A percentile compares a stretch with the other conserved stretches of the same genome.
phyloP scores from a whole-genome alignment of 495 filamentous ascomycete species.

The Halenospora varia region DNA sequence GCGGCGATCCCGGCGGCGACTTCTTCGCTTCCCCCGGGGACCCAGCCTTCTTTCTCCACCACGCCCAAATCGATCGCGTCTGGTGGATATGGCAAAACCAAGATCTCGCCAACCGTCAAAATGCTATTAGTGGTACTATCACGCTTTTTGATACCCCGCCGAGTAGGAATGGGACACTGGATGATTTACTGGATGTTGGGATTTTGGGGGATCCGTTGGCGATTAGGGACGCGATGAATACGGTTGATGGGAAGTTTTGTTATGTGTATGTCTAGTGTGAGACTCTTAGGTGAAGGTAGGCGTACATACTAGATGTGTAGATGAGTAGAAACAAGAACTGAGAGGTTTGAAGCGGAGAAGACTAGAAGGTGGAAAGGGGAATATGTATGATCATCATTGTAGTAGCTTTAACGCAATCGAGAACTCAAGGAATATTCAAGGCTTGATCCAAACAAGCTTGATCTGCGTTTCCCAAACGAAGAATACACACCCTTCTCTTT shows the following conservation, averaged over 20 bases:
- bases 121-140: constrained; percentile 46
- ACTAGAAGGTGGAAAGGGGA: no score
- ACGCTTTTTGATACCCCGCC: constrained; percentile 49
- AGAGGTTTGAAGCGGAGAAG: no score
- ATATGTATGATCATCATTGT: no score
- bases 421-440: no score
- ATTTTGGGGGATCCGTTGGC: neutral
- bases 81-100: constrained; percentile 71
- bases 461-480: no score
- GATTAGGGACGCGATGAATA: neutral
- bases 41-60: constrained; percentile 65
- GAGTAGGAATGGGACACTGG: constrained; percentile 28
- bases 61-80: constrained; percentile 62
- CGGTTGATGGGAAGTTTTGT: neutral
- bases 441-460: no score
- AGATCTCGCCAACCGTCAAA: constrained; percentile 40
- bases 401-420: no score
- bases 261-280: neutral
- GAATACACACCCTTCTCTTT: no score
- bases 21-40: constrained; percentile 57
- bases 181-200: constrained; percentile 8
- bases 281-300: no score
- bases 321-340: no score
- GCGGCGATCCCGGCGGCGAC: constrained; percentile 33
- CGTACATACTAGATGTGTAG: no score